Base-by-base conservation (phyloP, 2,329 filamentous ascomycete species). In the Ceratocystis diversiconidia region DNA sequence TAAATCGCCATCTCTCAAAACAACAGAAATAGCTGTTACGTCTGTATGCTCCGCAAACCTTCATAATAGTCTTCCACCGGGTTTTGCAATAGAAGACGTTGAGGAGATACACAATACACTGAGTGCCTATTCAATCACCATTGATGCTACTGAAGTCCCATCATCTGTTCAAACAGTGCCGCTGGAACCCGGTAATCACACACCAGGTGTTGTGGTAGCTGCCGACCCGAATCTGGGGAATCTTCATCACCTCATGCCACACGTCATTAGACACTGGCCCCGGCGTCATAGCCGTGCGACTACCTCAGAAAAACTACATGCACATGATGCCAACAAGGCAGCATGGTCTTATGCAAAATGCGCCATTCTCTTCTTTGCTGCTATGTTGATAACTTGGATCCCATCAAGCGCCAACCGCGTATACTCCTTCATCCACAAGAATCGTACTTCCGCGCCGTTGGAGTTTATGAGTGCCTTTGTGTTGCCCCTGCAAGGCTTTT, bases 401-500 rank as follows among this genome's bases (percentile, higher is more conserved):
- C 88, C 82, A 1, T 89, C 86, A 0, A 87, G 84, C 6, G 79
- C 85, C 63, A 91, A 92, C 73, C 79, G 88, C 1, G 79, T 90
- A 17, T 89, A 86, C 74, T 82, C 82, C 7, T 76, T 88, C 17
- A 76, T 82, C 5, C 76, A 85, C 70, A 75, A 78, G 0, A 74
- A 79, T 22, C 62, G 78, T 2, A 74, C 78, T 0, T 79, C 76
- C 2, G 79, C 83, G 62, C 75, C 78, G 0, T 78, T 92, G 25
- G 83, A 87, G 70, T 82, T 86, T 70, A 79, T 83, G 61, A 84
- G 85, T 17, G 82, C 85, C 0, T 77, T 88, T n/a, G 87, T 91
- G 0, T 78, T 92, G 6, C 88, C 88, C 0, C 76, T 89, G 0
- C 88, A 92, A 71, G 89, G 88, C 0, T 86, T 90, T 70, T 91